phyloP scores from a whole-genome alignment of 2,329 filamentous ascomycete genomes.

The Aspergillus sergii region DNA sequence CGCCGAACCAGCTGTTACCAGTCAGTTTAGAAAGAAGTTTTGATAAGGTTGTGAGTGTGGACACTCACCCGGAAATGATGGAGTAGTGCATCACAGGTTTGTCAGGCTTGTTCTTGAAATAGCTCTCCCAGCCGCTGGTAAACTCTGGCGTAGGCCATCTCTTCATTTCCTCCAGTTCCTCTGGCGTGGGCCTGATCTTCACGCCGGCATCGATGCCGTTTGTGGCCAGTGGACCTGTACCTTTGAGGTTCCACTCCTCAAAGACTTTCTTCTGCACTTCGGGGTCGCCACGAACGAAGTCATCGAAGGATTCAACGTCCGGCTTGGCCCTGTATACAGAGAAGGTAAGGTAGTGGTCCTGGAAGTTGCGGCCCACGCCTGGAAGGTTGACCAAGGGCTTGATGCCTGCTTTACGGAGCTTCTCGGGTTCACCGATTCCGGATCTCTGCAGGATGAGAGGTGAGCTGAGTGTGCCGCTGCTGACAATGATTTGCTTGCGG shows the following conservation, averaged over 20 bases:
- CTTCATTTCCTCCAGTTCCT: slow-evolving; percentile 70
- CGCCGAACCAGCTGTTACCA: slow-evolving; percentile 41
- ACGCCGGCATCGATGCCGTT: slow-evolving; percentile 81
- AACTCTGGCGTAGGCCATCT: slow-evolving; percentile 76
- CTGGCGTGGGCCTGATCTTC: slow-evolving; percentile 71
- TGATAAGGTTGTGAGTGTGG: not conserved
- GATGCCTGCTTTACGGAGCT: slow-evolving; percentile 68
- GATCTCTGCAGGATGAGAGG: slow-evolving; percentile 76
- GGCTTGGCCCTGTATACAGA: slow-evolving; percentile 72
- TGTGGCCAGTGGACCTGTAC: slow-evolving; percentile 74
- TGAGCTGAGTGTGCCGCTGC: slow-evolving; percentile 71
- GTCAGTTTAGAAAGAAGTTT: slow-evolving; percentile 10
- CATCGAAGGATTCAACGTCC: slow-evolving; percentile 76
- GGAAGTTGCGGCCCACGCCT: slow-evolving; percentile 75
- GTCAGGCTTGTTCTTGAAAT: slow-evolving; percentile 82
- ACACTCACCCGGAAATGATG: slow-evolving; percentile 64
- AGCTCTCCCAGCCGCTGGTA: slow-evolving; percentile 70
- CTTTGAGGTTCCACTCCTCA: slow-evolving; percentile 77
- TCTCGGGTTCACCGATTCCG: slow-evolving; percentile 72
- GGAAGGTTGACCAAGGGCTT: slow-evolving; percentile 71
- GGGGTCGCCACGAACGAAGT: slow-evolving; percentile 74
- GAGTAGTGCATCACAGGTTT: slow-evolving; percentile 88
- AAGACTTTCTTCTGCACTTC: slow-evolving; percentile 73
- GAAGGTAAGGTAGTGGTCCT: slow-evolving; percentile 75
- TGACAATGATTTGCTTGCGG: slow-evolving; percentile 74